A percentile compares a stretch with the other conserved stretches of the same genome.
phyloP scores from a whole-genome alignment of 192 early-diverging fungal species.

The Coemansia sp. region DNA sequence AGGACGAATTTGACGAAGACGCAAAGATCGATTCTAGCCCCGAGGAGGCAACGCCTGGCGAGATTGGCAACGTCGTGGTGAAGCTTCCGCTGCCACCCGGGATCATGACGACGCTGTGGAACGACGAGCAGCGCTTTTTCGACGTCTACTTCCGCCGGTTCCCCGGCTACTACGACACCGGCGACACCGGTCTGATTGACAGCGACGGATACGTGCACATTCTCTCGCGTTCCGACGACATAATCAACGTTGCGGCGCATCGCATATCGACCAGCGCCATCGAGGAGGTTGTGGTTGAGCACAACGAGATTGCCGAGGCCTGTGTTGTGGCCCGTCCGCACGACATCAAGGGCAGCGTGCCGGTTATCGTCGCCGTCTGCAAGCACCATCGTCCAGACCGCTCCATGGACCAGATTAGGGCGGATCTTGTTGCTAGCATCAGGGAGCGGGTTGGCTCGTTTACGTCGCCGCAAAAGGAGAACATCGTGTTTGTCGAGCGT shows the following conservation, averaged over 20 bases:
- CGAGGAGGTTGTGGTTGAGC: constrained; percentile 71
- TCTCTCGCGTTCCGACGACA: constrained; percentile 70
- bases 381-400: constrained; percentile 10
- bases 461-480: constrained; percentile 69
- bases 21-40: constrained; percentile 33
- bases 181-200: constrained; percentile 81
- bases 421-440: constrained; percentile 62
- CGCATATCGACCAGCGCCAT: constrained; percentile 77
- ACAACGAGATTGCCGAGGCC: constrained; percentile 66
- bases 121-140: constrained; percentile 72
- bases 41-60: constrained; percentile 54
- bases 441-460: constrained; percentile 76
- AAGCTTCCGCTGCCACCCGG: constrained; percentile 82
- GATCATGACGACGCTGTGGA: constrained; percentile 74
- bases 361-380: constrained; percentile 62
- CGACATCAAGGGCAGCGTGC: constrained; percentile 67
- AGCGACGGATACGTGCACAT: constrained; percentile 73
- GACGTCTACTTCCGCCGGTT: constrained; percentile 74
- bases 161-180: constrained; percentile 80
- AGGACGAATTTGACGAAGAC: constrained; percentile 54
- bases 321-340: constrained; percentile 69
- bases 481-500: constrained; percentile 63
- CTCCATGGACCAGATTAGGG: constrained; percentile 18
- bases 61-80: constrained; percentile 75
- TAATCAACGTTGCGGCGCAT: constrained; percentile 89